phyloP scores from a whole-genome alignment of 2,329 filamentous ascomycete genomes.

The Graphilbum sp. region DNA sequence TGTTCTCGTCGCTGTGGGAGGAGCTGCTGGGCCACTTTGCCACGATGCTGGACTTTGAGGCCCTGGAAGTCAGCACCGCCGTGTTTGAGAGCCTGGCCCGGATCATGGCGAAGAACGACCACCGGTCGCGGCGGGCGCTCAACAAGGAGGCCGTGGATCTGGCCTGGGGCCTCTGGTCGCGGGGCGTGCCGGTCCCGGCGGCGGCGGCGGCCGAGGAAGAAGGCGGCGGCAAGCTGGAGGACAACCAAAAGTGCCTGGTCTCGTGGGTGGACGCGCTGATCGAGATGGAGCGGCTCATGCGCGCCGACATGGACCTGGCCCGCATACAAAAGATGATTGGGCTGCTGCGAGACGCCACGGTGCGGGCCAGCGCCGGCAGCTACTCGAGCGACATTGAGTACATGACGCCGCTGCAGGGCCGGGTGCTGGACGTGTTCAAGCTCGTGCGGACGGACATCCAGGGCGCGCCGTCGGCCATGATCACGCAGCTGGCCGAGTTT shows the following conservation, averaged over 20 bases:
- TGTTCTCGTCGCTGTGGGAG: slow-evolving; percentile 61
- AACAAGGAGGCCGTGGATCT: slow-evolving; percentile 37
- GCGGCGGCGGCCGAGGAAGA: slow-evolving; percentile 2
- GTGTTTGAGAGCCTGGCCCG: slow-evolving; percentile 51
- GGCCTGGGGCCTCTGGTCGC: slow-evolving; percentile 56
- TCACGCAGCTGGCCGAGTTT: slow-evolving; percentile 54
- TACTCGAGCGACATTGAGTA: slow-evolving; percentile 61
- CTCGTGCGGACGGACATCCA: slow-evolving; percentile 49
- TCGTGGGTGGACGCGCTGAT: slow-evolving; percentile 67
- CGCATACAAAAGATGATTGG: slow-evolving; percentile 51
- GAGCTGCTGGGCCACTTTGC: slow-evolving; percentile 56
- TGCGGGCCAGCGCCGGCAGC: slow-evolving; percentile 47
- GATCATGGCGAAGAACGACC: slow-evolving; percentile 37
- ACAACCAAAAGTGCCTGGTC: slow-evolving; percentile 69
- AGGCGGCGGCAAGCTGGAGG: slow-evolving; percentile 18
- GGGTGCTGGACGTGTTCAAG: slow-evolving; percentile 51
- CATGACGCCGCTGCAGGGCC: slow-evolving; percentile 54
- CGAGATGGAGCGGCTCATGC: slow-evolving; percentile 63
- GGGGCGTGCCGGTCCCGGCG: slow-evolving; percentile 39
- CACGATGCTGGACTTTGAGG: slow-evolving; percentile 41
- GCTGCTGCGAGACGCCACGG: slow-evolving; percentile 55
- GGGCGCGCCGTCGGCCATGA: slow-evolving; percentile 50
- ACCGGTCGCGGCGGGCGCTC: slow-evolving; percentile 25
- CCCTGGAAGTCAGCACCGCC: slow-evolving; percentile 56
- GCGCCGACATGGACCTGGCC: slow-evolving; percentile 42